These are phyloP conservation scores for Gamsiella multidivaricata DNA, from an alignment of 192 early-diverging fungal species.

Conservation along the genomic window DNA sequence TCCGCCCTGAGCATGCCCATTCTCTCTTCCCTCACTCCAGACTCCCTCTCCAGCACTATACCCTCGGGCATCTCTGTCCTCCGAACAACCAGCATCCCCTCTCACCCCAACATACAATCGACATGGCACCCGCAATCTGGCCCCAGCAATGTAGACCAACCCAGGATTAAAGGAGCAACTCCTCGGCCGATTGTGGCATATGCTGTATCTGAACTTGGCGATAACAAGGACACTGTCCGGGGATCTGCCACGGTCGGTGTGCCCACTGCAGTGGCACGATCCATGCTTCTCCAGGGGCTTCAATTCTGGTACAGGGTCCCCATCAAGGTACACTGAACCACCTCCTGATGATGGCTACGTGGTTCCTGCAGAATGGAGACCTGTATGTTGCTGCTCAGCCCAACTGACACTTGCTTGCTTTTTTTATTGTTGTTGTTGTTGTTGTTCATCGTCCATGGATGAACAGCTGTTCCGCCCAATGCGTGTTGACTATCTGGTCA, in stretches of 20 bases:
- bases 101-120: not conserved
- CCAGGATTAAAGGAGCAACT: not conserved
- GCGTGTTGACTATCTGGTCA: constrained; percentile 82
- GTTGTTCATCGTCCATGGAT: not conserved
- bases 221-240: constrained; percentile 61
- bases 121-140: not conserved
- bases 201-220: constrained; percentile 26
- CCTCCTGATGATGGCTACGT: not conserved
- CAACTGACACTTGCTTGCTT: not conserved
- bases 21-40: not conserved
- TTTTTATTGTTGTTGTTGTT: not conserved
- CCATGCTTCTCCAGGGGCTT: constrained; percentile 62
- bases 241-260: constrained; percentile 65
- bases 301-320: constrained; percentile 68
- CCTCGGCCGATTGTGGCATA: constrained; percentile 15
- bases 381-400: not conserved
- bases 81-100: not conserved
- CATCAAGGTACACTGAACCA: constrained; percentile 59
- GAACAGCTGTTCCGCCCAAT: constrained; percentile 78
- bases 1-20: constrained; percentile 17
- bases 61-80: constrained; percentile 24
- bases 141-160: not conserved
- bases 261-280: constrained; percentile 65
- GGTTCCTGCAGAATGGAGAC: not conserved
- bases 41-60: constrained; percentile 8